Base-by-base conservation (phyloP, 208 protist species). In the Leishmania martiniquensis region DNA sequence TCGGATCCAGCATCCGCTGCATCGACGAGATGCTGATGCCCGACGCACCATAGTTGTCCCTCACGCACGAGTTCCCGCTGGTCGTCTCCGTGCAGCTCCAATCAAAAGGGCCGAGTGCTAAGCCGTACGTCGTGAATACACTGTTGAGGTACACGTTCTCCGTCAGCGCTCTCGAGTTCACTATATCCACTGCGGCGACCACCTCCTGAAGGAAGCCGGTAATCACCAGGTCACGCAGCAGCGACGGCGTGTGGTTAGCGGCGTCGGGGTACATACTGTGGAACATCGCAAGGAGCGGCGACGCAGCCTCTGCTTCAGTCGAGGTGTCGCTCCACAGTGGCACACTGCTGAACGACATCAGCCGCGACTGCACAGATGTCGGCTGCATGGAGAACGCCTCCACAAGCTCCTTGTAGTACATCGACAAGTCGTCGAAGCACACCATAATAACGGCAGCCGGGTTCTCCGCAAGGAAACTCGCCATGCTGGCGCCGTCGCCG, bases 1-100 rank as follows among this genome's bases (percentile, higher is more conserved):
- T 57, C n/a, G 4, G 12, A 29, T 81, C 47, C 22, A 87, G 66
- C 25, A 86, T 76, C 17, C 80, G 75, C 17, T 49, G 49, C 51
- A 87, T 76, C 1, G 78, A 83, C 70, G 84, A 68, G 17, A 78
- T 73, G 4, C 39, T 34, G 52, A 91, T 88, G 54, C 47, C 62
- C 29, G 63, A 77, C 10, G 89, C 89, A 51, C 87, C 89, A 78
- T 87, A 93, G 77, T 91, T 93, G 25, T 57, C 49, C 49, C 68
- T 45, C 49, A 75, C 45, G 45, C 83, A 89, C 49, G 47, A 20
- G 2, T 4, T 71, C 17, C 42, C 17, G 22, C 20, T 54, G 2
- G 17, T 45, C 20, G 52, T 62, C 67, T 15, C 15, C n/a, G 39
- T 60, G 22, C 49, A 60, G 39, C 54, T 42, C 52, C 32, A 65